Conservation (phyloP, 352 stramenopile species). For the Pythium vanterpoolii region DNA sequence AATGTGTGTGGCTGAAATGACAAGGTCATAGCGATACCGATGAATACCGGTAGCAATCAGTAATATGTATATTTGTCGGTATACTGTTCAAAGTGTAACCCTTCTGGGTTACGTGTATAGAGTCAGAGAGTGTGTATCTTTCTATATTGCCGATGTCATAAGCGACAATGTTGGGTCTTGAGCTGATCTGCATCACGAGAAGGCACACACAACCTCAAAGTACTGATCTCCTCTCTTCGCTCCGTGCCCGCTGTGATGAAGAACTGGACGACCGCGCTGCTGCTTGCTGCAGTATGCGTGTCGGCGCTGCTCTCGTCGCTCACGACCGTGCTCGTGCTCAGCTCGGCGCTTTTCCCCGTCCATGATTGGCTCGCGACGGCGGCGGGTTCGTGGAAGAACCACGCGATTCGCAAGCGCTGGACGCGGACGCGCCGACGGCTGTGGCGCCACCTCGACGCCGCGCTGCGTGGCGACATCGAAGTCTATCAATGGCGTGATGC, state of each 20-base stretch:
- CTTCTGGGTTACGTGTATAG: background rate
- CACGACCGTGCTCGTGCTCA: constrained; percentile 17
- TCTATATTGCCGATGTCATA: constrained; percentile 29
- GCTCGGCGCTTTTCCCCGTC: constrained; percentile 20
- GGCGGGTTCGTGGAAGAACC: background rate
- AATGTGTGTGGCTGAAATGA: constrained; percentile 1
- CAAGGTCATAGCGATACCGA: background rate
- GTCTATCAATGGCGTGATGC: constrained; percentile 3
- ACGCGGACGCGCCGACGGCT: constrained; percentile 3
- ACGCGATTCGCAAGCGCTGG: constrained; percentile 11
- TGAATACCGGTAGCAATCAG: background rate
- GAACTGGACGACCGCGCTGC: constrained; percentile 16
- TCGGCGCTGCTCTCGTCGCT: constrained; percentile 16
- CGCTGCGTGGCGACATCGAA: constrained; percentile 7
- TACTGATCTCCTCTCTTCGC: background rate
- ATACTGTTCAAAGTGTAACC: constrained; percentile 3
- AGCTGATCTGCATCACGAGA: constrained; percentile 10
- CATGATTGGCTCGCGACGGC: constrained; percentile 14
- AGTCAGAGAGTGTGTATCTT: constrained; percentile 15
- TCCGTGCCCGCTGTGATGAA: constrained; percentile 5
- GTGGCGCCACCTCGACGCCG: constrained; percentile 13
- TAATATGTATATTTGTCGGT: background rate
- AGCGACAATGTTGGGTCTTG: background rate
- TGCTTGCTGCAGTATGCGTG: constrained; percentile 14
- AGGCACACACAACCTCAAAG: background rate